Evolutionary conservation across 768 basidiomycete genomes (phyloP).

Genomic region (Amanita subjunquillea): DNA sequence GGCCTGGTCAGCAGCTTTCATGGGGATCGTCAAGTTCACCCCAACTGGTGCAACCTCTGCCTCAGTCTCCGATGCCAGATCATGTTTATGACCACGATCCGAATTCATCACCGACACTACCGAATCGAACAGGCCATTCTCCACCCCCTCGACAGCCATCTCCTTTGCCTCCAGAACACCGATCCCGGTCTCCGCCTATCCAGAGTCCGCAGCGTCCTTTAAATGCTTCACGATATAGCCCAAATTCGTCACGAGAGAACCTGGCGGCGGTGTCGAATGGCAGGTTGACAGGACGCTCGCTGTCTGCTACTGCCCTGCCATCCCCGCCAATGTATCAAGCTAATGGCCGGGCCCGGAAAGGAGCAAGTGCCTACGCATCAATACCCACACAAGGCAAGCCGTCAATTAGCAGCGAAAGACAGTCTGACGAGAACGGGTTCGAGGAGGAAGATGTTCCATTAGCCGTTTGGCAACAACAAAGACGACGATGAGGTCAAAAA

Average conservation of each 20-base stretch:
- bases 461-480: slow-evolving; percentile 72
- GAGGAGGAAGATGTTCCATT: slow-evolving; percentile 79
- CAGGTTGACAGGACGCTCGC: slow-evolving; percentile 53
- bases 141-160: slow-evolving; percentile 20
- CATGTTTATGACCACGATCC: slow-evolving; percentile 28
- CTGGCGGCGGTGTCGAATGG: slow-evolving; percentile 15
- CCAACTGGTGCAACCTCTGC: slow-evolving; percentile 17
- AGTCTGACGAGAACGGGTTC: slow-evolving; percentile 18
- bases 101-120: slow-evolving; percentile 31
- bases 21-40: slow-evolving; percentile 18
- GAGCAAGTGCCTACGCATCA: slow-evolving; percentile 53
- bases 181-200: slow-evolving; percentile 48
- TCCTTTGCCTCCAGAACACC: slow-evolving; percentile 21
- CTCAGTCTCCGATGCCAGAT: slow-evolving; percentile 18
- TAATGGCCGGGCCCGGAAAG: slow-evolving; percentile 56
- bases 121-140: slow-evolving; percentile 20
- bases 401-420: slow-evolving; percentile 32
- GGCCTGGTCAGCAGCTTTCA: slow-evolving; percentile 18
- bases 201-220: slow-evolving; percentile 22
- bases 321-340: slow-evolving; percentile 22
- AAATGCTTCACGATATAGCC: slow-evolving; percentile 17
- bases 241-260: slow-evolving; percentile 25
- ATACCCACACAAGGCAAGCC: slow-evolving; percentile 25
- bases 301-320: slow-evolving; percentile 54
- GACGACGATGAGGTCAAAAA: slow-evolving; percentile 32